Evolutionary conservation across 2,329 filamentous ascomycete genomes (phyloP).

Genomic region (Trichoderma gracile): DNA sequence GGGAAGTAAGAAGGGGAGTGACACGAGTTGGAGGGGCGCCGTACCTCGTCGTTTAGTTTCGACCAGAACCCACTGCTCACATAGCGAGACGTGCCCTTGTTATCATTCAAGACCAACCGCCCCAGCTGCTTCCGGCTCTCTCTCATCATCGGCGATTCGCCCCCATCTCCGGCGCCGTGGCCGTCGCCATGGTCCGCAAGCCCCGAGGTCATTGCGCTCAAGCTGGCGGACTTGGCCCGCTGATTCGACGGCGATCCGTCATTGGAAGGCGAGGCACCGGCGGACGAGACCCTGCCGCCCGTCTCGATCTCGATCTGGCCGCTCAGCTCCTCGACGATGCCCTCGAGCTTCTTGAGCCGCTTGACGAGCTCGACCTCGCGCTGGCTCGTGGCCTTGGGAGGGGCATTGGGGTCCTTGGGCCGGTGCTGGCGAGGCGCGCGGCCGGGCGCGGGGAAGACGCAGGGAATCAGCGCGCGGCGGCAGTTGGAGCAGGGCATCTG

Average conservation of each 20-base stretch:
- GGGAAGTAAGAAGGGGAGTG: neutral
- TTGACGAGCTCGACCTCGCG: constrained; percentile 70
- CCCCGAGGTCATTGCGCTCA: constrained; percentile 25
- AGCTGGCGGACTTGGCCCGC: constrained; percentile 19
- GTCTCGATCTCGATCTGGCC: constrained; percentile 61
- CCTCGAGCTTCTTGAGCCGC: constrained; percentile 69
- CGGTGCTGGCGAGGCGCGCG: constrained; percentile 68
- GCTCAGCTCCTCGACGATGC: constrained; percentile 70
- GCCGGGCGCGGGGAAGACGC: constrained; percentile 73
- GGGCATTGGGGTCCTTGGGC: constrained; percentile 64
- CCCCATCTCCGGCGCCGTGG: constrained; percentile 38
- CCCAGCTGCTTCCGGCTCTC: constrained; percentile 57
- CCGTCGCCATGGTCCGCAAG: constrained; percentile 32
- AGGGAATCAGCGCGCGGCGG: constrained; percentile 67
- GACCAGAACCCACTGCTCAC: constrained; percentile 78
- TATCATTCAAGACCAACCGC: constrained; percentile 68
- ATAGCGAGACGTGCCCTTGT: constrained; percentile 67
- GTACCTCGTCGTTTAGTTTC: constrained; percentile 71
- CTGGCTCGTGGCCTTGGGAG: constrained; percentile 59
- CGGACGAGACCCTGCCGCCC: constrained; percentile 36
- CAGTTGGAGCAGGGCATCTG: constrained; percentile 76
- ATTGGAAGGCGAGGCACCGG: constrained; percentile 35
- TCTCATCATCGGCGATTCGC: constrained; percentile 36
- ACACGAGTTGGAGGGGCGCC: constrained; percentile 25
- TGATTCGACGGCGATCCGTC: constrained; percentile 21